phyloP scores from a whole-genome alignment of 805 yeast species.

The Hanseniaspora guilliermondii region DNA sequence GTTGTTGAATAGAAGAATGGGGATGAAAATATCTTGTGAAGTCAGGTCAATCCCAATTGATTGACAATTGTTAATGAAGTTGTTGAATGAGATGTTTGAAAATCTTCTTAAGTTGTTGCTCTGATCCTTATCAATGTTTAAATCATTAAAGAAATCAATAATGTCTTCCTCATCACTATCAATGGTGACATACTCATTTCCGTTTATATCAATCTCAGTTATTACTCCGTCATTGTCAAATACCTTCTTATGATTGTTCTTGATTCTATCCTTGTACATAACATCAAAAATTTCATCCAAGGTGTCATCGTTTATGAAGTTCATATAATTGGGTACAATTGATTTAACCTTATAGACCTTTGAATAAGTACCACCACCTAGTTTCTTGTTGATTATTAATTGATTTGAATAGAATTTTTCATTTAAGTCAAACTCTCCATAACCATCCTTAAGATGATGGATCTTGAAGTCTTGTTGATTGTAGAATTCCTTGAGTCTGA shows the following conservation, averaged over 20 bases:
- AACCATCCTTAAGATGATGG: conserved; percentile 43
- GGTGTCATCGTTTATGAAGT: background rate
- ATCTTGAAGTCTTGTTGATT: background rate
- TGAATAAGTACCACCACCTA: conserved; percentile 92
- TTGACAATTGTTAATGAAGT: background rate
- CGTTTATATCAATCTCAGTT: conserved; percentile 1
- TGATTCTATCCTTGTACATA: background rate
- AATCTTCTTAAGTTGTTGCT: background rate
- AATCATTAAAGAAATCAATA: background rate
- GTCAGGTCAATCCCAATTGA: background rate
- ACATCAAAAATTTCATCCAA: background rate
- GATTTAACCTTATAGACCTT: conserved; percentile 66
- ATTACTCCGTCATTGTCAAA: background rate
- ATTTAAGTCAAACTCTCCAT: conserved; percentile 49
- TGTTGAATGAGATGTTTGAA: conserved; percentile 1
- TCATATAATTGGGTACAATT: conserved; percentile 32
- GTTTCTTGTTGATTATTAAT: conserved; percentile 49
- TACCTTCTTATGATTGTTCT: background rate
- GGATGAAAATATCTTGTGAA: conserved; percentile 1
- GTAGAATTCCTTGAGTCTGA: conserved; percentile 1
- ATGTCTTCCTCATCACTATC: background rate
- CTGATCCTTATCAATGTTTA: background rate
- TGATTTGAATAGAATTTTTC: conserved; percentile 51
- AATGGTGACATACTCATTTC: background rate
- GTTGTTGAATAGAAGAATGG: conserved; percentile 8